Evolutionary conservation across 805 yeast species (phyloP), one percentile per base, ranked within the genome.

Genomic region (Nakazawaea anatomiae): DNA sequence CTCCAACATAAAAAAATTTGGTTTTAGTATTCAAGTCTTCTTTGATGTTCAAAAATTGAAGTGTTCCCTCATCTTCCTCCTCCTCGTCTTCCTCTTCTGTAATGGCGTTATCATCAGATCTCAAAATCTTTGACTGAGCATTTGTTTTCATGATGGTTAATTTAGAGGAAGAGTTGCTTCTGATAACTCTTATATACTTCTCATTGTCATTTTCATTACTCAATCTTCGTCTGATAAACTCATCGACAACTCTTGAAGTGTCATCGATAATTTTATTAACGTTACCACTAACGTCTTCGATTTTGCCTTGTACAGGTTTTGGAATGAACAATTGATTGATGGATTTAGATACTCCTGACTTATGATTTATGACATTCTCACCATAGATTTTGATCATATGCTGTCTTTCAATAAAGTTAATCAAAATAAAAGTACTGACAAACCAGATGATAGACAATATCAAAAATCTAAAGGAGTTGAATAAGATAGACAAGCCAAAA

Each of bases 351-450:
- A 71, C 65, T 7, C 75, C 75, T 30, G 80, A 73, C 36, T 76
- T 75, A 54, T 82, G 83, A 55, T 83, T 70, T 46, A 77, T 62
- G 6, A 83, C 81, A 58, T 73, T 78, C 54, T 80, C 82, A 28
- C 95, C 95, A 60, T 87, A 87, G 4, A 87, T 72, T 60, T 80
- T 82, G 52, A 80, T 76, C 87, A 87, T 84, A 60, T 87, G 95
- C 34, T 86, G 82, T 59, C 80, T 82, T 60, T 87, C 96, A 53
- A 87, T 83, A 60, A 83, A 83, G 56, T 82, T 81, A 54, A 87
- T 80, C 56, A 88, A 73, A n/a, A 80, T 66, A 52, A 87, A 76
- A 59, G 83, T 84, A 54, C 83, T 79, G 8, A 74, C 62, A 1
- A 88, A 80, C 89, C 91, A 87, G 41, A 85, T 63, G 57, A 78